Conservation (phyloP, 257 asterid genomes). For the Solanum chaucha region DNA sequence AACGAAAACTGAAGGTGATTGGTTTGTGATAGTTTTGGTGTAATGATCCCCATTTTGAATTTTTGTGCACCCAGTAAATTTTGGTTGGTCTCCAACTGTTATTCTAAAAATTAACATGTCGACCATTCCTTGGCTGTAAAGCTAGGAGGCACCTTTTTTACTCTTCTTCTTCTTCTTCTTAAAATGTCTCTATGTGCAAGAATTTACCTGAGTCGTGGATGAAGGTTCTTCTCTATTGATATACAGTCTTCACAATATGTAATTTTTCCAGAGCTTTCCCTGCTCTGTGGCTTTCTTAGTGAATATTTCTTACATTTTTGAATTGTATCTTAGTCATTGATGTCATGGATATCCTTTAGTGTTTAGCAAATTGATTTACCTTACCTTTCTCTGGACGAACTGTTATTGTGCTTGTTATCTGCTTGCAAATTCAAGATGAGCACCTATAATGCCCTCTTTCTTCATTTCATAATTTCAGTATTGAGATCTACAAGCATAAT, state of each 20-base stretch:
- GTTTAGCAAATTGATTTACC: neutral
- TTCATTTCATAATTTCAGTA: constrained; percentile 27
- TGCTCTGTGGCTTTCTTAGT: neutral
- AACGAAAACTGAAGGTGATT: neutral
- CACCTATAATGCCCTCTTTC: neutral
- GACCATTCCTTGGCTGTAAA: neutral
- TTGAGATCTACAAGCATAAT: constrained; percentile 85
- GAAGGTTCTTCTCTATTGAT: neutral
- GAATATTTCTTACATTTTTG: neutral
- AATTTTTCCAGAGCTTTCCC: neutral
- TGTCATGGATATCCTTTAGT: neutral
- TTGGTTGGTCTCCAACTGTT: neutral
- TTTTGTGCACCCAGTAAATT: neutral
- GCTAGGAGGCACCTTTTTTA: neutral
- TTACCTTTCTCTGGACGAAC: neutral
- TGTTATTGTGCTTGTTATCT: neutral
- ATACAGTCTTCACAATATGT: neutral
- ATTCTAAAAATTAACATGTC: neutral
- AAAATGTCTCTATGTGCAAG: neutral
- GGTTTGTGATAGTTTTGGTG: neutral
- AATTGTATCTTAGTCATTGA: neutral
- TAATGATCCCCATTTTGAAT: neutral
- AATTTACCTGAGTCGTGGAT: neutral
- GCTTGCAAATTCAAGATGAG: neutral
- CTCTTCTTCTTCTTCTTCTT: too few relatives aligned